Evolutionary conservation across 2,329 filamentous ascomycete species (phyloP), one percentile per base, ranked within the genome.

Genomic region (Myotisia sp.): DNA sequence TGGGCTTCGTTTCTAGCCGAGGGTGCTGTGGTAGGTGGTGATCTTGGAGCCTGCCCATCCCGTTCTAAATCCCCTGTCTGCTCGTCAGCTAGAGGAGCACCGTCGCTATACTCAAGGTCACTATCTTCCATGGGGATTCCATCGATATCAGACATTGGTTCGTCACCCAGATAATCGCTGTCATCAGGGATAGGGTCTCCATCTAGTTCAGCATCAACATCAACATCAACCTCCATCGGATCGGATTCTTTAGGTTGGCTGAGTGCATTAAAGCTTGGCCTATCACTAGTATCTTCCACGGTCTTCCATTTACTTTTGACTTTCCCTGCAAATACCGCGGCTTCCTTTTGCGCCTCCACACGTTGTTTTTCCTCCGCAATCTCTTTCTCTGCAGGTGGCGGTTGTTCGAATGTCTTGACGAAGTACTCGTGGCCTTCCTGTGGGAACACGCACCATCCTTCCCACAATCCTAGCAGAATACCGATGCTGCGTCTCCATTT

Each of bases 401-500:
- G 79, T 36, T 75, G 73, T 42, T 80, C 74, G 47, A 92, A 92
- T 8, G 70, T 70, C 36, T 67, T 62, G 19, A 71, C 70, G 42
- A 92, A 80, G 18, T 71, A 58, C 42, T 81, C 78, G 44, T 87
- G 80, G 30, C 72, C 76, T 36, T 77, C 74, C 19, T 74, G 71
- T 1, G 80, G 76, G 45, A 92, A 92, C 1, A 72, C 67, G 45
- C 63, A 70, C 65, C 68, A 71, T 7, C 63, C 63, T 53, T 74
- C 69, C 71, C 82, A 90, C 22, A 84, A 60, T 29, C 70, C 67
- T 6, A 90, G 60, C 2, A 90, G 65, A 4, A 74, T 65, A 2
- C 69, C 68, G 24, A 90, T 66, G 47, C 79, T 84, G 32, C 81
- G 71, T 54, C 80, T 81, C 79, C 82, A 90, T 56, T 87, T 86